phyloP scores from a whole-genome alignment of 108 stramenopile species.

The Nitzschia sp. region DNA sequence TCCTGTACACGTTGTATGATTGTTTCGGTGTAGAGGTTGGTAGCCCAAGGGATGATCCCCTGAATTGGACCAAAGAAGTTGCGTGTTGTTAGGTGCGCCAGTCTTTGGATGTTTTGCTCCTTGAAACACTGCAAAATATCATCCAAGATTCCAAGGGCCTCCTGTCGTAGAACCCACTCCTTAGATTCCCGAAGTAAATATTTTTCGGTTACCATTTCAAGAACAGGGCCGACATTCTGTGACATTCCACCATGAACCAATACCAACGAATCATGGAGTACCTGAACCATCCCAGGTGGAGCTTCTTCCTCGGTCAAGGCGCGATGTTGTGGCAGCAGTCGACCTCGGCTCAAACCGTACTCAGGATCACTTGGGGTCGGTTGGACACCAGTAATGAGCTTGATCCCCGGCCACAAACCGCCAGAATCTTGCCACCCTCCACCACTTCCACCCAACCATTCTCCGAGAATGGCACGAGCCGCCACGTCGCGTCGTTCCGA shows the following conservation, averaged over 20 bases:
- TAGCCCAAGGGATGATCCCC: slow-evolving; percentile 54
- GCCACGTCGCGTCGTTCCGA: slow-evolving; percentile 56
- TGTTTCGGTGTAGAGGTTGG: slow-evolving; percentile 60
- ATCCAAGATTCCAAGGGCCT: slow-evolving; percentile 50
- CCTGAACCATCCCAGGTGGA: slow-evolving; percentile 32
- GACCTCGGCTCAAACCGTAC: slow-evolving; percentile 52
- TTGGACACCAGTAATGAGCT: slow-evolving; percentile 54
- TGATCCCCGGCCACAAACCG: slow-evolving; percentile 64
- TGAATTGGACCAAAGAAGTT: slow-evolving; percentile 60
- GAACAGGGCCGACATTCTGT: slow-evolving; percentile 58
- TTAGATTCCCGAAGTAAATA: slow-evolving; percentile 53
- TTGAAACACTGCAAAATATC: slow-evolving; percentile 53
- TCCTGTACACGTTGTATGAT: slow-evolving; percentile 43
- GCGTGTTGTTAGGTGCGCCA: slow-evolving; percentile 50
- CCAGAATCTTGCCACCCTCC: slow-evolving; percentile 65
- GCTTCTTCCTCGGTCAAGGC: slow-evolving; percentile 50
- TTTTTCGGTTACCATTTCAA: slow-evolving; percentile 70
- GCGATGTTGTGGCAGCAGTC: slow-evolving; percentile 51
- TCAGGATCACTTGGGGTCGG: slow-evolving; percentile 47
- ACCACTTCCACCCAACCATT: slow-evolving; percentile 69
- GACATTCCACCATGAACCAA: slow-evolving; percentile 65
- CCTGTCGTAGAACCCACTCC: slow-evolving; percentile 52
- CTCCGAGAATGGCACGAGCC: slow-evolving; percentile 62
- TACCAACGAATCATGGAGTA: slow-evolving; percentile 44
- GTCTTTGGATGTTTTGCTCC: slow-evolving; percentile 34